phyloP scores from a whole-genome alignment of 768 basidiomycete genomes.

The Holtermannia corniformis region DNA sequence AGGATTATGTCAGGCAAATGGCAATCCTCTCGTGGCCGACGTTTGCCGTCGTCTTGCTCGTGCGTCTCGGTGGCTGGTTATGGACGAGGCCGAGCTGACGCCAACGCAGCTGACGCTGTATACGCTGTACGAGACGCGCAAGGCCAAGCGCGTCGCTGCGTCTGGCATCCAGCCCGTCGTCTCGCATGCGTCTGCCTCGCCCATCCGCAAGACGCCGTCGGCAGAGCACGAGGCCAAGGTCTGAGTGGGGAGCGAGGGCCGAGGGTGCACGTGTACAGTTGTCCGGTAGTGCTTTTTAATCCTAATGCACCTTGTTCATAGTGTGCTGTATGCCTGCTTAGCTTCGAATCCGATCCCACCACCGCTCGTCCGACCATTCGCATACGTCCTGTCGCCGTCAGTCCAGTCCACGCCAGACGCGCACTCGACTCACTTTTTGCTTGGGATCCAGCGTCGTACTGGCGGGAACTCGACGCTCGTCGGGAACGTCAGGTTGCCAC shows the following conservation, averaged over 20 bases:
- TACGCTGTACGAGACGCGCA: no score
- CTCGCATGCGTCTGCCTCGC: no score
- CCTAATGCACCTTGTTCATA: neutral
- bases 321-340: neutral
- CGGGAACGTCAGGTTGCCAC: constrained; percentile 37
- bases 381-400: constrained; percentile 21
- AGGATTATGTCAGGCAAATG: neutral
- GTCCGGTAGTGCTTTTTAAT: no score
- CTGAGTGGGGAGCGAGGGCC: no score
- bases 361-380: constrained; percentile 21
- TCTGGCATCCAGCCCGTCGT: no score
- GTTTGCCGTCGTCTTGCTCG: neutral
- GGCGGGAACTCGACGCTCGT: constrained; percentile 42
- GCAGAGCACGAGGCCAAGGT: no score
- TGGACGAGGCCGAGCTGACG: no score
- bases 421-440: constrained; percentile 28
- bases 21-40: neutral
- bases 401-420: neutral
- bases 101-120: no score
- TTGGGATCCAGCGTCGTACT: constrained; percentile 25
- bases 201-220: no score
- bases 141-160: no score
- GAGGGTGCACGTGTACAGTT: no score
- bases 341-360: constrained; percentile 23
- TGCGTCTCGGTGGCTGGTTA: no score